Conservation (phyloP, 208 protist species). For the Tetramitus jugosus region DNA sequence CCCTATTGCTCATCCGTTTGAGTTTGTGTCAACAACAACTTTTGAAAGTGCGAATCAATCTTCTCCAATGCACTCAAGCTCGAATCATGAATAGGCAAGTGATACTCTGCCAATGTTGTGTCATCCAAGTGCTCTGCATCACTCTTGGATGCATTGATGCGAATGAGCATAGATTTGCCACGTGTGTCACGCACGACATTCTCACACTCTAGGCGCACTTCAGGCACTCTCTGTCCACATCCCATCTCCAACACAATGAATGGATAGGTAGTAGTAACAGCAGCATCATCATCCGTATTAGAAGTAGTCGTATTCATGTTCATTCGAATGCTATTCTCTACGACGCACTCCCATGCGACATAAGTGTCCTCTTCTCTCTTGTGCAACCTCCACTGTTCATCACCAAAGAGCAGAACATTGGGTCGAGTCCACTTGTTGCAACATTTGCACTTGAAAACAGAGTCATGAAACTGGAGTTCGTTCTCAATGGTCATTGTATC, state of each 20-base stretch:
- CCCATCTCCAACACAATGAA: constrained; percentile 26
- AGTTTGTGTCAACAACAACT: too few relatives aligned
- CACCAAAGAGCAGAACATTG: constrained; percentile 29
- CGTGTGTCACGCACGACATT: not conserved
- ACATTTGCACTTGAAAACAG: not conserved
- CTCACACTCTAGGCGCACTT: constrained; percentile 2
- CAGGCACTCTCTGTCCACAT: constrained; percentile 24
- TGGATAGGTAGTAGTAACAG: not conserved
- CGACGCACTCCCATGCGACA: constrained; percentile 18
- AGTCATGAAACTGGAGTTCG: not conserved
- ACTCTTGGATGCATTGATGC: not conserved
- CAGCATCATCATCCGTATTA: not conserved
- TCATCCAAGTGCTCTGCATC: too few relatives aligned
- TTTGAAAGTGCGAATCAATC: too few relatives aligned
- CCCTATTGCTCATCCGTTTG: too few relatives aligned
- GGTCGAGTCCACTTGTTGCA: constrained; percentile 5
- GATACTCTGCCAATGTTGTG: too few relatives aligned
- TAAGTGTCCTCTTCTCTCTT: constrained; percentile 3
- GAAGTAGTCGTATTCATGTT: too few relatives aligned
- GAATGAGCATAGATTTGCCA: not conserved
- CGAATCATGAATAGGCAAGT: too few relatives aligned
- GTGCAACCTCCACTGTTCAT: constrained; percentile 9
- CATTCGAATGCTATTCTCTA: constrained; percentile 5
- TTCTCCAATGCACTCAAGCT: too few relatives aligned
- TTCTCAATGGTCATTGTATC: not conserved